Conservation (phyloP, 495 filamentous ascomycete species). For the Penicillium atrosanguineum region DNA sequence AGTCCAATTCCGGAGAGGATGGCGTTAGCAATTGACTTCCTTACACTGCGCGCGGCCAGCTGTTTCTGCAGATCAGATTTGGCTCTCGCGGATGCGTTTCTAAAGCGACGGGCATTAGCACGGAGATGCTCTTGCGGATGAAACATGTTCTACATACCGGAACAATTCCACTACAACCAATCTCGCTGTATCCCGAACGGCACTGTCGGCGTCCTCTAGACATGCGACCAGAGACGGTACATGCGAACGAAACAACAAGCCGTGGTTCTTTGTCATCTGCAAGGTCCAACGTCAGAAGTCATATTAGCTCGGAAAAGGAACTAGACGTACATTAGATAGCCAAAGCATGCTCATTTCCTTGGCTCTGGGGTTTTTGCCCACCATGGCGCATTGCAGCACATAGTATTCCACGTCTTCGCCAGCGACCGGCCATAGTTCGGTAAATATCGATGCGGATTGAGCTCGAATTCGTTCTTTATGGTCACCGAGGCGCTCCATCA, state of each 20-base stretch:
- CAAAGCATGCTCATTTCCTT: slow-evolving; percentile 83
- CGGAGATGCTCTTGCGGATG: neutral
- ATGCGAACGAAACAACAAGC: slow-evolving; percentile 75
- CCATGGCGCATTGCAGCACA: slow-evolving; percentile 74
- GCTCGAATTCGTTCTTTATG: slow-evolving; percentile 75
- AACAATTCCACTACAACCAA: slow-evolving; percentile 80
- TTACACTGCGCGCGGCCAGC: slow-evolving; percentile 71
- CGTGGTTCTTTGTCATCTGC: slow-evolving; percentile 74
- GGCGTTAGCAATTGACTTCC: slow-evolving; percentile 76
- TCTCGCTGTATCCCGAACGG: slow-evolving; percentile 82
- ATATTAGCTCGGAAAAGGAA: slow-evolving; percentile 2
- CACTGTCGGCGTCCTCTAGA: slow-evolving; percentile 84
- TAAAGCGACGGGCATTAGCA: slow-evolving; percentile 24
- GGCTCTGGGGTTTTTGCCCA: slow-evolving; percentile 73
- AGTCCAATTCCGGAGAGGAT: slow-evolving; percentile 72
- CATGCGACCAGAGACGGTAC: slow-evolving; percentile 79
- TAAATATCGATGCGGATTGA: slow-evolving; percentile 68
- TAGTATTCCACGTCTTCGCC: slow-evolving; percentile 72
- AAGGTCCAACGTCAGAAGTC: slow-evolving; percentile 8
- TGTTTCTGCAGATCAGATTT: slow-evolving; percentile 87
- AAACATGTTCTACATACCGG: slow-evolving; percentile 48
- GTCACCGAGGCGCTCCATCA: slow-evolving; percentile 86
- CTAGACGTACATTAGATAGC: slow-evolving; percentile 61
- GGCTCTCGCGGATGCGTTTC: slow-evolving; percentile 74
- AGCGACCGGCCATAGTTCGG: slow-evolving; percentile 64